phyloP scores from a whole-genome alignment of 2,329 filamentous ascomycete genomes.

The Stenocarpella maydis region DNA sequence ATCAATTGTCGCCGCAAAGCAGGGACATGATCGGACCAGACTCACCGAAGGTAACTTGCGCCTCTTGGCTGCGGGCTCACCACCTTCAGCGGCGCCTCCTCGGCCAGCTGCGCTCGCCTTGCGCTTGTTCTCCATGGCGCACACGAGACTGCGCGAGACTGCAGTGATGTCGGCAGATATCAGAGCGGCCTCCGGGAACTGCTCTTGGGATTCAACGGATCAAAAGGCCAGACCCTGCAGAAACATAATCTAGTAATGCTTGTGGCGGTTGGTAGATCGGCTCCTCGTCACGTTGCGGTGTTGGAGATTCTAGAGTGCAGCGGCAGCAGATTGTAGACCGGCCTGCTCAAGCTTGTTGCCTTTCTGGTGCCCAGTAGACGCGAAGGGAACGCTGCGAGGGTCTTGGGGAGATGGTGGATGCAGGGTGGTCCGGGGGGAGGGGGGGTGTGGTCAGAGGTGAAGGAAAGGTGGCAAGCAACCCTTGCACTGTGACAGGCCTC shows the following conservation, averaged over 20 bases:
- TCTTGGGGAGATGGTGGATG: too few species aligned
- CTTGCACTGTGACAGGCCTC: not conserved
- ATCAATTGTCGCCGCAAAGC: slow-evolving; percentile 33
- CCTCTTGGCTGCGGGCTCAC: slow-evolving; percentile 64
- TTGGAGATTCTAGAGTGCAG: slow-evolving; percentile 8
- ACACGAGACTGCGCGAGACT: slow-evolving; percentile 18
- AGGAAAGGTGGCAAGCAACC: too few species aligned
- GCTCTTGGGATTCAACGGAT: not conserved
- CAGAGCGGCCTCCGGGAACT: not conserved
- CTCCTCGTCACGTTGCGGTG: slow-evolving; percentile 2
- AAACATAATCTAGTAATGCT: slow-evolving; percentile 16
- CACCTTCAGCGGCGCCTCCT: slow-evolving; percentile 51
- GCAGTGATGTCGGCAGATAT: slow-evolving; percentile 27
- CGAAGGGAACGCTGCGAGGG: not conserved
- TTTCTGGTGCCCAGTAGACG: not conserved
- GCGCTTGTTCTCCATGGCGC: slow-evolving; percentile 64
- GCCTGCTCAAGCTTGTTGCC: not conserved
- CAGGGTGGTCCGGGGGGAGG: too few species aligned
- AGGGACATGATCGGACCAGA: slow-evolving; percentile 16
- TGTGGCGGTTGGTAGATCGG: slow-evolving; percentile 1
- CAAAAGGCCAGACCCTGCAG: slow-evolving; percentile 18
- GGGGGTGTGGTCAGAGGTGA: too few species aligned
- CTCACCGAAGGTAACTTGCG: slow-evolving; percentile 61
- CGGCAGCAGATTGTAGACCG: not conserved
- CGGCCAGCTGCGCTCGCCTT: slow-evolving; percentile 58